These are phyloP conservation scores for Takashimella tepidaria DNA, from an alignment of 1,284 basidiomycete species.

Conservation along the genomic window DNA sequence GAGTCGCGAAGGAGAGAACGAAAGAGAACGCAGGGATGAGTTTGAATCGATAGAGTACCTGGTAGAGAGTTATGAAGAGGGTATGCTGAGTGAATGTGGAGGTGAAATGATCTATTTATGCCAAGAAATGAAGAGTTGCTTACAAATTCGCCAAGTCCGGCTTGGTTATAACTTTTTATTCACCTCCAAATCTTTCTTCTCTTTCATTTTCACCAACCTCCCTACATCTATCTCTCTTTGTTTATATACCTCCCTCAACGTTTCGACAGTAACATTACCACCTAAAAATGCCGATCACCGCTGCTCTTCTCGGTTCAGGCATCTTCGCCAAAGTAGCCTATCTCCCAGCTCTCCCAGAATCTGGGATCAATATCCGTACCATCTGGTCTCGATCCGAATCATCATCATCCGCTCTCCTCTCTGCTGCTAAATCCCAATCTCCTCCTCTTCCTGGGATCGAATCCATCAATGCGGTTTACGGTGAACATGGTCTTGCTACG, in stretches of 20 bases:
- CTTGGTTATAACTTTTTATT: no score
- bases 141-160: no score
- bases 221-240: no score
- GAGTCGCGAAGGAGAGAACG: no score
- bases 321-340: conserved; percentile 53
- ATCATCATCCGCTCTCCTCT: conserved; percentile 54
- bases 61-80: no score
- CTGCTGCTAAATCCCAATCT: conserved; percentile 34
- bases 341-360: conserved; percentile 59
- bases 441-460: conserved; percentile 18
- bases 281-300: conserved; percentile 11
- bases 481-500: conserved; percentile 56
- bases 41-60: no score
- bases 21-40: no score
- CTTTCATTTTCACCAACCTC: no score
- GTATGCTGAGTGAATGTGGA: no score
- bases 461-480: conserved; percentile 51
- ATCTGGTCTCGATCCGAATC: conserved; percentile 72
- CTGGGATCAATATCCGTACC: conserved; percentile 55
- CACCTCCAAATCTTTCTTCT: no score
- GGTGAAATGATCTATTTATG: no score
- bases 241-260: not conserved
- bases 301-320: conserved; percentile 42
- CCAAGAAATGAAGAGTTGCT: no score
- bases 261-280: not conserved